Conservation (phyloP, 805 yeast species). For the Zygoascus tannicola region DNA sequence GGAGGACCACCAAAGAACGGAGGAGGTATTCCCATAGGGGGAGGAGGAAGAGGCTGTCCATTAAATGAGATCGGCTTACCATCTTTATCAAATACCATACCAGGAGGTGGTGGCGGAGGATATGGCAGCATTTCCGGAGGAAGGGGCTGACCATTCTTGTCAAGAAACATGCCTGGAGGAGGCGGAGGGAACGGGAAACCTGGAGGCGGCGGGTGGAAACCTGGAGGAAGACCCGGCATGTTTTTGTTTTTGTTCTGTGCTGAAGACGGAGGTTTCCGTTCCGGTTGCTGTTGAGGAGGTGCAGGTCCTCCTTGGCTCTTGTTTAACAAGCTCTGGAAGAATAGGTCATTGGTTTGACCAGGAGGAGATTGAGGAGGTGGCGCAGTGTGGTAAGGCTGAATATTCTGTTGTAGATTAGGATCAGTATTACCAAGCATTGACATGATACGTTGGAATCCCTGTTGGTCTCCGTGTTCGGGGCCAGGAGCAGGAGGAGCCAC, state of each 20-base stretch:
- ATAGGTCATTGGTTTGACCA: conserved; percentile 13
- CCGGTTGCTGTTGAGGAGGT: conserved; percentile 7
- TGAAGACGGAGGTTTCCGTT: neutral
- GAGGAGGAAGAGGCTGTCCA: conserved; percentile 4
- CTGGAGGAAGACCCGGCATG: conserved; percentile 6
- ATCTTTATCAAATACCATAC: neutral
- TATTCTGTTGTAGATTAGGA: conserved; percentile 3
- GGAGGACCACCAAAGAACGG: conserved; percentile 14
- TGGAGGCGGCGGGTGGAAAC: conserved; percentile 6
- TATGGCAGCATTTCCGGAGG: conserved; percentile 11
- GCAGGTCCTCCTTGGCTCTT: conserved; percentile 11
- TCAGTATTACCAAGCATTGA: conserved; percentile 19
- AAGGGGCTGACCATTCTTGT: conserved; percentile 13
- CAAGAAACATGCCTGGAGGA: conserved; percentile 16
- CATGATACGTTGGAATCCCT: conserved; percentile 27
- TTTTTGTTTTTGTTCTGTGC: conserved; percentile 4
- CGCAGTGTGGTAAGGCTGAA: neutral
- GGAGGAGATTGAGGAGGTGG: conserved; percentile 1
- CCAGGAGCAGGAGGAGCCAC: conserved; percentile 5
- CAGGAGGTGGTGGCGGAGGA: conserved; percentile 11
- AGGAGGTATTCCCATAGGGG: conserved; percentile 6
- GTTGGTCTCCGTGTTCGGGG: conserved; percentile 24
- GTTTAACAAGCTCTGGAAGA: conserved; percentile 19
- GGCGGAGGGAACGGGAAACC: conserved; percentile 7
- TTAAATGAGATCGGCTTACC: neutral